These are phyloP conservation scores for Suillus alpinus DNA, from an alignment of 768 basidiomycete genomes.

Conservation along the genomic window DNA sequence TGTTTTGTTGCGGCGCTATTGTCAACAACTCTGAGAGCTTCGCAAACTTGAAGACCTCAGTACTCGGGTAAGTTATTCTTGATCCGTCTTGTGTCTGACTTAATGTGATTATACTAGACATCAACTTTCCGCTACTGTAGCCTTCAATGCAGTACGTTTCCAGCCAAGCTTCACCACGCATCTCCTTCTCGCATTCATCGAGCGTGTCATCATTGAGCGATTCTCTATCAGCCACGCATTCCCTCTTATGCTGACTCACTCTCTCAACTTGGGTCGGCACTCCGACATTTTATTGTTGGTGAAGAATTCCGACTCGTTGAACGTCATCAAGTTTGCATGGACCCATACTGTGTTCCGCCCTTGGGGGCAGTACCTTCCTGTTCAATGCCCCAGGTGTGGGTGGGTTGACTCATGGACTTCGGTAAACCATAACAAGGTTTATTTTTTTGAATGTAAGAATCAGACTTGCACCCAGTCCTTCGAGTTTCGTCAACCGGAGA, in stretches of 20 bases:
- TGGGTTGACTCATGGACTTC: neutral
- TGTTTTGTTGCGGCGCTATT: neutral
- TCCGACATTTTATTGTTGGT: neutral
- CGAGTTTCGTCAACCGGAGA: neutral
- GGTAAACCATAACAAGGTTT: neutral
- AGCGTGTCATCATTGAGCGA: neutral
- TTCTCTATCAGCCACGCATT: neutral
- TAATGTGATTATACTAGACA: neutral
- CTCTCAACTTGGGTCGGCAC: neutral
- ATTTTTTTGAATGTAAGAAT: neutral
- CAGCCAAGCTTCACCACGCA: neutral
- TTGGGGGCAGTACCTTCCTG: neutral
- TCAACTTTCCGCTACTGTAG: neutral
- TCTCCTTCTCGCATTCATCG: neutral
- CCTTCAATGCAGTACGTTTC: neutral
- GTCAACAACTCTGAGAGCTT: neutral
- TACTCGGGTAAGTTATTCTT: neutral
- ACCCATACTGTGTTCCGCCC: neutral
- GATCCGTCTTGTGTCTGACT: neutral
- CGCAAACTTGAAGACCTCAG: neutral
- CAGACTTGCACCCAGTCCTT: neutral
- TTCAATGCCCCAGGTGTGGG: neutral
- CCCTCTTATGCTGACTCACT: neutral
- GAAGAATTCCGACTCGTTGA: neutral
- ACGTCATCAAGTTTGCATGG: neutral